phyloP scores from a whole-genome alignment of 176 grass and related monocot genomes.

The Calamus simplicifolius region DNA sequence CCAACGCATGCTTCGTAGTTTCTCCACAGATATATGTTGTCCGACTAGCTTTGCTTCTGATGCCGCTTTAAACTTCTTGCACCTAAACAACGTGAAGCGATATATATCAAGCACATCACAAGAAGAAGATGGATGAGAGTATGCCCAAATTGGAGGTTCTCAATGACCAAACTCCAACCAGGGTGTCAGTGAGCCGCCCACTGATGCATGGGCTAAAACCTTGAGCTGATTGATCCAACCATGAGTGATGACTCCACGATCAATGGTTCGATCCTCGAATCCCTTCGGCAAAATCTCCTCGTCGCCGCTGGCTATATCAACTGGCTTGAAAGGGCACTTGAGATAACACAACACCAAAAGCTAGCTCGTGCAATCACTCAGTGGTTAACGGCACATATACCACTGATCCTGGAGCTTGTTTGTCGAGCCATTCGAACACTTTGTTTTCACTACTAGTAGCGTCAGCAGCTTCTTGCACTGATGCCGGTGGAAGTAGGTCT shows the following conservation, averaged over 20 bases:
- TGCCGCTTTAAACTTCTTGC: too few relatives aligned
- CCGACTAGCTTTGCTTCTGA: too few relatives aligned
- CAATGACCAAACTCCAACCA: constrained; percentile 1
- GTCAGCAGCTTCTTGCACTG: too few relatives aligned
- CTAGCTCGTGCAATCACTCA: constrained; percentile 10
- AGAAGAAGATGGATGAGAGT: background rate
- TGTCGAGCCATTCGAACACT: constrained; percentile 19
- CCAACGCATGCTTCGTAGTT: too few relatives aligned
- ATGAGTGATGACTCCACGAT: too few relatives aligned
- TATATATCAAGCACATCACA: too few relatives aligned
- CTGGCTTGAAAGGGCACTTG: constrained; percentile 13
- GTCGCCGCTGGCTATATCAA: background rate
- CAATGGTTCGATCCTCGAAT: constrained; percentile 13
- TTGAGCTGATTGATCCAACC: background rate
- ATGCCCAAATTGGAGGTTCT: background rate
- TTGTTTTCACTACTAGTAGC: too few relatives aligned
- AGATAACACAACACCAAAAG: constrained; percentile 23
- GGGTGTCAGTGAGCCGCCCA: constrained; percentile 1
- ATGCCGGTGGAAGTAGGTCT: too few relatives aligned
- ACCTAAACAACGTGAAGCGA: too few relatives aligned
- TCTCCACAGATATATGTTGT: too few relatives aligned
- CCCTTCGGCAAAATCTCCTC: constrained; percentile 12
- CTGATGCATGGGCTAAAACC: background rate
- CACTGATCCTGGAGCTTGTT: constrained; percentile 9
- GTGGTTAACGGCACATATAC: constrained; percentile 23